Evolutionary conservation across 1,284 basidiomycete genomes (phyloP).

Genomic region (Porphyrellus sp.): DNA sequence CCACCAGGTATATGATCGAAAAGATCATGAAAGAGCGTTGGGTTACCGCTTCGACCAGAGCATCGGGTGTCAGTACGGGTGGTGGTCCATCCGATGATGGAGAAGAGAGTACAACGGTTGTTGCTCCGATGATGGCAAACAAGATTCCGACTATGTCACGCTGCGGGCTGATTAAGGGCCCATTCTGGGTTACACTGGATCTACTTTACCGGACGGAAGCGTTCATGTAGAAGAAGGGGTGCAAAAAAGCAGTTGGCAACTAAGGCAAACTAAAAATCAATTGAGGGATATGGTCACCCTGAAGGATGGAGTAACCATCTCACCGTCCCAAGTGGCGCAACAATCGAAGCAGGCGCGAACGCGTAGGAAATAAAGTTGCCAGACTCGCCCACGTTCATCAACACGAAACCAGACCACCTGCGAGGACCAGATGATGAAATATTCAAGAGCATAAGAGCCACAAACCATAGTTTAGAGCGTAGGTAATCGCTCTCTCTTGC

Average conservation of each 20-base stretch:
- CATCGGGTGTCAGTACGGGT: conserved; percentile 61
- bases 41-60: conserved; percentile 67
- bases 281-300: not conserved
- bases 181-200: not conserved
- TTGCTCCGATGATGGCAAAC: conserved; percentile 80
- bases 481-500: conserved; percentile 69
- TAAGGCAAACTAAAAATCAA: conserved; percentile 65
- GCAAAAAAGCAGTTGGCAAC: conserved; percentile 95
- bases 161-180: conserved; percentile 33
- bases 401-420: conserved; percentile 87
- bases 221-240: conserved; percentile 80
- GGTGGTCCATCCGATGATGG: conserved; percentile 58
- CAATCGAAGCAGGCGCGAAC: conserved; percentile 87
- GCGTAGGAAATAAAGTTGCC: conserved; percentile 91
- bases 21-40: conserved; percentile 76
- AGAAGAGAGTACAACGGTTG: conserved; percentile 86
- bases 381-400: conserved; percentile 90
- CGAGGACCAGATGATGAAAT: not conserved
- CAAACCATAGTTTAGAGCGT: conserved; percentile 76
- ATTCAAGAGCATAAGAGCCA: conserved; percentile 6
- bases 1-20: conserved; percentile 57
- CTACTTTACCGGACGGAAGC: conserved; percentile 60
- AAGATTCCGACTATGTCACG: conserved; percentile 86
- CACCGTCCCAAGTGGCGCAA: conserved; percentile 94
- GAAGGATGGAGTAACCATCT: conserved; percentile 30